Evolutionary conservation across 2,329 filamentous ascomycete genomes (phyloP).

Genomic region (Neofusicoccum laricinum): DNA sequence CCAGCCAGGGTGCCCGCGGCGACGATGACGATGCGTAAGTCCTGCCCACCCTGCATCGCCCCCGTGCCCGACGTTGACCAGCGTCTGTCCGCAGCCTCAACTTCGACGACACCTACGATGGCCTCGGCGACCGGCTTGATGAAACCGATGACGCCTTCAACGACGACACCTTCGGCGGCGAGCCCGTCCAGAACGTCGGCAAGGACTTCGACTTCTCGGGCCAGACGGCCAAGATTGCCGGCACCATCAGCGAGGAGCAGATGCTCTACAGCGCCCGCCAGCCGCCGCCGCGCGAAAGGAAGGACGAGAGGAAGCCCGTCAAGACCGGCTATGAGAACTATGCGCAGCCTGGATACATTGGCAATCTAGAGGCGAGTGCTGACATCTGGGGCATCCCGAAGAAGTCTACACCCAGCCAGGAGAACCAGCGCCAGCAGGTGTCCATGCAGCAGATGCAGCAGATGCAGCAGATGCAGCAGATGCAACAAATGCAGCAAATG

Average conservation of each 20-base stretch:
- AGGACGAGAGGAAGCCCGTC: constrained; percentile 56
- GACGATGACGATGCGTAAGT: constrained; percentile 63
- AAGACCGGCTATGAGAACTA: constrained; percentile 92
- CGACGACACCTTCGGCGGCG: constrained; percentile 79
- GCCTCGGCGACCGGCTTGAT: constrained; percentile 83
- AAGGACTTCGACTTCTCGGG: constrained; percentile 98
- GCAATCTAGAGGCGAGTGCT: constrained; percentile 87
- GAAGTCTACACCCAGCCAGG: constrained; percentile 41
- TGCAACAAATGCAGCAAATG: constrained; percentile 23
- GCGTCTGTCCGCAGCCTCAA: constrained; percentile 58
- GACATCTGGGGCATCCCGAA: constrained; percentile 82
- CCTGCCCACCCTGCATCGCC: background rate
- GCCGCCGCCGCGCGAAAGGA: constrained; percentile 52
- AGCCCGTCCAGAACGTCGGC: constrained; percentile 60
- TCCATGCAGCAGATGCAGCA: background rate
- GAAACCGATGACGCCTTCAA: constrained; percentile 94
- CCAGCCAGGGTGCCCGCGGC: constrained; percentile 49
- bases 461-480: background rate
- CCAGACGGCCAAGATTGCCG: constrained; percentile 80
- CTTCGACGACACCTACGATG: constrained; percentile 97
- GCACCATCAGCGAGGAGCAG: constrained; percentile 88
- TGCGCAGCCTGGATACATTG: constrained; percentile 76
- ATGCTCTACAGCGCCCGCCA: constrained; percentile 76
- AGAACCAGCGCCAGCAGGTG: constrained; percentile 24
- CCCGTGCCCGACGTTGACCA: constrained; percentile 44